These are phyloP conservation scores for Gentiana straminea DNA, from an alignment of 257 asterid genomes.

Conservation along the genomic window DNA sequence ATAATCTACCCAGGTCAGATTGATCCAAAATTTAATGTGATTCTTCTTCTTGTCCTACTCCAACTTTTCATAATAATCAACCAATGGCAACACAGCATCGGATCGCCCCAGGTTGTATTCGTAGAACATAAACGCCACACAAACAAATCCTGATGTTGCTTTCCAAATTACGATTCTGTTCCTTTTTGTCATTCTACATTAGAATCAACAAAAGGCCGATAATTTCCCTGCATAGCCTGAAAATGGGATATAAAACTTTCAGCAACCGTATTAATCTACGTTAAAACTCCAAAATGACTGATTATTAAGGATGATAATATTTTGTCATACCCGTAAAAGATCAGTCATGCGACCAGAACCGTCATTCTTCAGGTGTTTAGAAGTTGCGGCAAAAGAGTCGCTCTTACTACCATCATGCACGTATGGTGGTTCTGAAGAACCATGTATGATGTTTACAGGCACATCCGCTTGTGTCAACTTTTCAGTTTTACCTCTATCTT, in stretches of 20 bases:
- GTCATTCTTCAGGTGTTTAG: constrained; percentile 31
- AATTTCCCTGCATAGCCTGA: constrained; percentile 78
- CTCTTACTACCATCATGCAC: constrained; percentile 20
- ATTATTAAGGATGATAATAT: no score
- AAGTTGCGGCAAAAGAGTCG: constrained; percentile 25
- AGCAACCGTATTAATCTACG: neutral
- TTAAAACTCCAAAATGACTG: no score
- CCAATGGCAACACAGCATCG: neutral
- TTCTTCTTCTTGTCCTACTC: neutral
- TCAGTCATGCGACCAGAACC: constrained; percentile 87
- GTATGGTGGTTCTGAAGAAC: constrained; percentile 42
- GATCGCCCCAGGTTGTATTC: neutral
- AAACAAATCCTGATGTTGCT: no score
- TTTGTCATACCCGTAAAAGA: constrained; percentile 56
- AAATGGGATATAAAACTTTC: constrained; percentile 2
- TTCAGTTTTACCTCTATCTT: constrained; percentile 22
- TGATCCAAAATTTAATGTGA: neutral
- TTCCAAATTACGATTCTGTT: no score
- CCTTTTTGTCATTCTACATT: no score
- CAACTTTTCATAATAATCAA: neutral
- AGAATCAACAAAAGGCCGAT: constrained; percentile 11
- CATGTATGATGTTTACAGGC: constrained; percentile 18
- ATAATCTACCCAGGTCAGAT: neutral
- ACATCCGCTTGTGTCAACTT: constrained; percentile 19
- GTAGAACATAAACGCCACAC: neutral